Base-by-base conservation (phyloP, 2,329 filamentous ascomycete species). In the Penicillium sp. region DNA sequence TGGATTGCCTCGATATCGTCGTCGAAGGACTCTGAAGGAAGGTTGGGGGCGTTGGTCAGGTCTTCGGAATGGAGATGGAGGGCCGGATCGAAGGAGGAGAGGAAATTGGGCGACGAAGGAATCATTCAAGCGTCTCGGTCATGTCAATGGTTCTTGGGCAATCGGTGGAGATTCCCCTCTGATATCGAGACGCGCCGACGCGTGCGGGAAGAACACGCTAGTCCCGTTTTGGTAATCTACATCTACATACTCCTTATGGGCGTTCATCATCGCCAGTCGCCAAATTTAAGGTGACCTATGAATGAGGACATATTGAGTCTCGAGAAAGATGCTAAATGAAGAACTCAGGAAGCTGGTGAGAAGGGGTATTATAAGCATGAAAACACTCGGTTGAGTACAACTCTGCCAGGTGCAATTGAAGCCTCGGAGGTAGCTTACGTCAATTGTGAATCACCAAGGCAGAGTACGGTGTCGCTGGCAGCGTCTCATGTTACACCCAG, bases 21-120 rank as follows among this genome's bases (percentile, higher is more conserved):
- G 52, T 70, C 70, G 61, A 75, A 75, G 53, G 70, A 69, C 54
- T 73, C 69, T n/a, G 70, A 75, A 16, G 67, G 70, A 16, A 66
- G 68, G 33, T 67, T 59, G 55, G 59, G 53, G 35, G 60, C 57
- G 39, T 63, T 58, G 27, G 53, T 56, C 19, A 54, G 62, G n/a
- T 61, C 62, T 69, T 83, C 79, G 54, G 81, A 83, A 62, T 81
- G 76, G 24, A 82, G 73, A 60, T 81, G 72, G 33, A 83, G 61
- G 43, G 80, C 79, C 44, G 81, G 81, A 60, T 84, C 82, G 58
- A 83, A 83, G 5, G 81, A 82, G 4, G 80, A 77, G 3, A 78
- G 76, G 36, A 78, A 69, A 33, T 66, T 63, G 43, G 74, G 70
- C 40, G 74, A 72, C 18, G 73, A 75, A 27, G 68, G 65, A 63